Conservation (phyloP, 2,329 filamentous ascomycete genomes). For the Fusarium haematococcum region DNA sequence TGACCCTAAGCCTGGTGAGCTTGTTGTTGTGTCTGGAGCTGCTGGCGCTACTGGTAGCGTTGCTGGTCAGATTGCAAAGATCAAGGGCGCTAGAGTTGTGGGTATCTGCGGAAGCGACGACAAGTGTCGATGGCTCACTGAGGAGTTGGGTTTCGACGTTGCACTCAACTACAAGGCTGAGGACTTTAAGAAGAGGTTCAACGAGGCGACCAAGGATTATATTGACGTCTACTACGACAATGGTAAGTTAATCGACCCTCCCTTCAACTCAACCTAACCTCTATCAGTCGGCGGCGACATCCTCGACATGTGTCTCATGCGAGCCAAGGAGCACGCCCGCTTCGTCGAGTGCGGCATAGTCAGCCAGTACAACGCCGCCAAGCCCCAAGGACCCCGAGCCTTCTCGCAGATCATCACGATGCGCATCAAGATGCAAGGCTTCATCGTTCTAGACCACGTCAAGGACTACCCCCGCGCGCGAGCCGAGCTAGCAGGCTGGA, state of each 20-base stretch:
- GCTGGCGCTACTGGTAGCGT: slow-evolving; percentile 83
- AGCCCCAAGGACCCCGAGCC: slow-evolving; percentile 67
- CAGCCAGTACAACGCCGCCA: slow-evolving; percentile 74
- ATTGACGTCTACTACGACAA: slow-evolving; percentile 83
- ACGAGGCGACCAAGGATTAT: slow-evolving; percentile 66
- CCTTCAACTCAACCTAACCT: slow-evolving; percentile 7
- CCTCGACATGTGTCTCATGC: slow-evolving; percentile 72
- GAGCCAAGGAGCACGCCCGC: slow-evolving; percentile 72
- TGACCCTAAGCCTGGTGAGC: slow-evolving; percentile 75
- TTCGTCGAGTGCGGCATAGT: slow-evolving; percentile 81
- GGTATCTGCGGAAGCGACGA: slow-evolving; percentile 75
- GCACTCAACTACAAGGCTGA: slow-evolving; percentile 77
- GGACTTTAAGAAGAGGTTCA: slow-evolving; percentile 71
- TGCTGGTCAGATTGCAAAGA: slow-evolving; percentile 81
- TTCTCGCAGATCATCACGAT: slow-evolving; percentile 66
- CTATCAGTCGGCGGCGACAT: slow-evolving; percentile 73
- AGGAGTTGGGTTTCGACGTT: slow-evolving; percentile 74
- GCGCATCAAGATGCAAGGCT: slow-evolving; percentile 75
- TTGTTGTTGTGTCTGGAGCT: slow-evolving; percentile 82
- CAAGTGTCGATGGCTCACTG: slow-evolving; percentile 74
- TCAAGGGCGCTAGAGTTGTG: slow-evolving; percentile 72
- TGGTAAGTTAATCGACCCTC: slow-evolving; percentile 40
- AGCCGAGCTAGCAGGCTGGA: slow-evolving; percentile 74
- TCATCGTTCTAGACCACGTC: slow-evolving; percentile 78
- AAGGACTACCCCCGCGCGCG: slow-evolving; percentile 69